Evolutionary conservation across 768 basidiomycete genomes (phyloP).

Genomic region (Mycena rosella): DNA sequence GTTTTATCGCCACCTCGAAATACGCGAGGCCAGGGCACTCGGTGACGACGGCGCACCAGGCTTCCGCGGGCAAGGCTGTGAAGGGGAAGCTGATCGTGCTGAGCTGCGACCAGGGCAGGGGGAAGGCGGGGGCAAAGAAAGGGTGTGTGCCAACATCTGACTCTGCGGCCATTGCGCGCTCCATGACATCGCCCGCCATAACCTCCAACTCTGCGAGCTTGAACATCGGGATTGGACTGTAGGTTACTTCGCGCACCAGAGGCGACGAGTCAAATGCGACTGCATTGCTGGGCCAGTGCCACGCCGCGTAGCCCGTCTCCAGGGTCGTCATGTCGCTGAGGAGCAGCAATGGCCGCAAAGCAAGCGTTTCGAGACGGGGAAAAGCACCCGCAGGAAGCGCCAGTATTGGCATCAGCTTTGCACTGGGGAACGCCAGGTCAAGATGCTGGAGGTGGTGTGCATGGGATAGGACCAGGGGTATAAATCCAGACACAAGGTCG

Average conservation of each 20-base stretch:
- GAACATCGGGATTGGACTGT: background rate
- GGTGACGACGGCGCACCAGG: conserved; percentile 4
- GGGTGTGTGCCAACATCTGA: background rate
- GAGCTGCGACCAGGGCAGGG: conserved; percentile 20
- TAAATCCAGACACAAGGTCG: background rate
- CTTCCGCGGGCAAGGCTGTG: conserved; percentile 7
- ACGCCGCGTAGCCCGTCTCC: background rate
- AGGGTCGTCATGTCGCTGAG: conserved; percentile 2
- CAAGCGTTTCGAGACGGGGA: conserved; percentile 5
- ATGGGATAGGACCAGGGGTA: conserved; percentile 8
- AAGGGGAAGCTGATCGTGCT: conserved; percentile 1
- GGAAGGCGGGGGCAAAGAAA: conserved; percentile 14
- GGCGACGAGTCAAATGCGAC: conserved; percentile 3
- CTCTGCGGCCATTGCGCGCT: background rate
- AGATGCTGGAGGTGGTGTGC: conserved; percentile 11
- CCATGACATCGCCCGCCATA: background rate
- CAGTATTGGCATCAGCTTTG: background rate
- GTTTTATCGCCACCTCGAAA: background rate
- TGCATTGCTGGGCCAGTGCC: conserved; percentile 20
- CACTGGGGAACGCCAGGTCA: conserved; percentile 4
- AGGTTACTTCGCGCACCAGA: conserved; percentile 1
- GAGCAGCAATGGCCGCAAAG: conserved; percentile 1
- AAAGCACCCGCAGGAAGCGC: conserved; percentile 7
- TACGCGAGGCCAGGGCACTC: conserved; percentile 8
- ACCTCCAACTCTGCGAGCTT: conserved; percentile 7